Evolutionary conservation across 768 basidiomycete genomes (phyloP).

Genomic region (Sporobolomyces pararoseus): DNA sequence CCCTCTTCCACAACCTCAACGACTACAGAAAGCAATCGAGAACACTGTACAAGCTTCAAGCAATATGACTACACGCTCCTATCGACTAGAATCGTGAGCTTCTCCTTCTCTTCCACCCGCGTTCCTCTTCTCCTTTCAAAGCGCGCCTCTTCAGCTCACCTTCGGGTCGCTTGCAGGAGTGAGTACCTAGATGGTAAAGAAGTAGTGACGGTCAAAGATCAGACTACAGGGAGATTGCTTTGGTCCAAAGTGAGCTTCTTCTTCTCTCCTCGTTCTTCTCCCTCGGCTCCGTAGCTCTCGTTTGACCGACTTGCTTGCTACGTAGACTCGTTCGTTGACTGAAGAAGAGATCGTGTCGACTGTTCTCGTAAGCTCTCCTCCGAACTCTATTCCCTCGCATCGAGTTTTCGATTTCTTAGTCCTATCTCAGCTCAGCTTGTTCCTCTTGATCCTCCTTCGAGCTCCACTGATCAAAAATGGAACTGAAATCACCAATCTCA

Average conservation of each 20-base stretch:
- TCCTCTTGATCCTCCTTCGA: background rate
- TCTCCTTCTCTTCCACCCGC: background rate
- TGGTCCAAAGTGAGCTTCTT: slow-evolving; percentile 24
- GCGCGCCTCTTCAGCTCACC: background rate
- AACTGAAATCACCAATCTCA: background rate
- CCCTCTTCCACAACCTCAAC: background rate
- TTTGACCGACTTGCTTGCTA: background rate
- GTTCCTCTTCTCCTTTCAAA: background rate
- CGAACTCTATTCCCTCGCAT: background rate
- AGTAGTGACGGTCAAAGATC: slow-evolving; percentile 10
- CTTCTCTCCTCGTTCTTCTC: too few relatives aligned
- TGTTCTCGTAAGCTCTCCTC: slow-evolving; percentile 2
- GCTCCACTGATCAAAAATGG: background rate
- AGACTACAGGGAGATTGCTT: background rate
- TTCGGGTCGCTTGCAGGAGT: background rate
- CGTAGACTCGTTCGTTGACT: slow-evolving; percentile 14
- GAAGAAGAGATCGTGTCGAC: slow-evolving; percentile 34
- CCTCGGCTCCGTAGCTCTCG: too few relatives aligned
- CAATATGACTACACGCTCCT: background rate
- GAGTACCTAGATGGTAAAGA: background rate
- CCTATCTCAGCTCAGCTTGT: background rate
- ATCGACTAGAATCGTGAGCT: slow-evolving; percentile 3
- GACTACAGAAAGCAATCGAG: background rate
- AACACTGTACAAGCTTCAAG: background rate
- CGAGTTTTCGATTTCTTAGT: background rate